These are phyloP conservation scores for Trapa incisa DNA, from an alignment of 345 rosid genomes.

Conservation along the genomic window DNA sequence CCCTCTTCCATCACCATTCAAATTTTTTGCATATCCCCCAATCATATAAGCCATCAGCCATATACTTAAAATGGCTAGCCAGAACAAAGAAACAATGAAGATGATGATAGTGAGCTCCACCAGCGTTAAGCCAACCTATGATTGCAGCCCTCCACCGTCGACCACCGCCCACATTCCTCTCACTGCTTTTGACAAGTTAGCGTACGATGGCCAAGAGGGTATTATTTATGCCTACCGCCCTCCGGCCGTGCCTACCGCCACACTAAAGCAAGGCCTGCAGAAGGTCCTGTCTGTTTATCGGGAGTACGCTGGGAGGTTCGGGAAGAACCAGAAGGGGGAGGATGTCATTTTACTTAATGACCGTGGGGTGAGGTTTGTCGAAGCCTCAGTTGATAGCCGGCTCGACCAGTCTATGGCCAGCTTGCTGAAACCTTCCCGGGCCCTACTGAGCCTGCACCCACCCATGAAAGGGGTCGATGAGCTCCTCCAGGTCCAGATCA, in stretches of 20 bases:
- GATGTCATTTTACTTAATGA: conserved; percentile 16
- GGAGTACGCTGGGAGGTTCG: conserved; percentile 19
- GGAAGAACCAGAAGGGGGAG: conserved; percentile 13
- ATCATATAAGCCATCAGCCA: no score
- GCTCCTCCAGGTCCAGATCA: conserved; percentile 13
- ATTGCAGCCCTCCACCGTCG: conserved; percentile 5
- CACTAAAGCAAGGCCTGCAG: conserved; percentile 11
- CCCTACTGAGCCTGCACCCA: not conserved
- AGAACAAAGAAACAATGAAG: conserved; percentile 12
- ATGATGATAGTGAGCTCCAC: conserved; percentile 15
- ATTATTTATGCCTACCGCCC: conserved; percentile 17
- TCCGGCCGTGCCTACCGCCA: conserved; percentile 12
- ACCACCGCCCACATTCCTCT: conserved; percentile 9
- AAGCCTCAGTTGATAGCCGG: conserved; percentile 8
- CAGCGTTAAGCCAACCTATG: conserved; percentile 13
- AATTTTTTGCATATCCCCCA: no score
- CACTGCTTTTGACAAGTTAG: conserved; percentile 7
- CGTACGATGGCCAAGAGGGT: conserved; percentile 15
- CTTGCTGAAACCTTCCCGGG: conserved; percentile 13
- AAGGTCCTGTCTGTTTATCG: conserved; percentile 13
- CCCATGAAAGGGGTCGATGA: not conserved
- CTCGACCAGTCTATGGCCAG: conserved; percentile 12
- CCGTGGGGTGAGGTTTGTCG: conserved; percentile 17
- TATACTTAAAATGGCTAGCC: no score
- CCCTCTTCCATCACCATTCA: no score